Conservation (phyloP, 345 rosid genomes). For the Dipteronia sinensis region DNA sequence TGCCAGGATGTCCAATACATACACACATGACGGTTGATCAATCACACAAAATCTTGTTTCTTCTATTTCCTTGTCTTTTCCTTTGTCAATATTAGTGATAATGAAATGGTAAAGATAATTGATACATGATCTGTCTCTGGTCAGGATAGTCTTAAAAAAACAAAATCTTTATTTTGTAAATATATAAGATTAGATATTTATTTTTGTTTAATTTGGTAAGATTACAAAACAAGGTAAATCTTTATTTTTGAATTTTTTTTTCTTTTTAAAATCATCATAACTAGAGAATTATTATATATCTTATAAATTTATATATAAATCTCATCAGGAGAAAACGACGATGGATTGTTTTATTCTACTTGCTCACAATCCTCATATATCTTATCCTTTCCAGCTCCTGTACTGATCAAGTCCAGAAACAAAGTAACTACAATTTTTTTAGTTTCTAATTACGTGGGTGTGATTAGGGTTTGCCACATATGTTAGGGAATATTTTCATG, state of each 20-base stretch:
- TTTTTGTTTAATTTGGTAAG: too few species aligned
- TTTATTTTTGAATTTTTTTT: too few species aligned
- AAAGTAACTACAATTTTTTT: neutral
- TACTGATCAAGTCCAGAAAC: neutral
- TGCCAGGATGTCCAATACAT: slow-evolving; percentile 42
- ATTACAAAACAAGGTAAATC: too few species aligned
- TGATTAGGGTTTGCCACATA: slow-evolving; percentile 11
- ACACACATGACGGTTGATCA: slow-evolving; percentile 24
- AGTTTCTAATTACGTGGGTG: neutral
- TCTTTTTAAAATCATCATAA: too few species aligned
- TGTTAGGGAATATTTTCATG: neutral
- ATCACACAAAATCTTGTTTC: slow-evolving; percentile 36
- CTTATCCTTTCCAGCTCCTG: slow-evolving; percentile 27
- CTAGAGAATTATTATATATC: too few species aligned
- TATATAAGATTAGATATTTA: too few species aligned
- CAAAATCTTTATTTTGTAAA: too few species aligned
- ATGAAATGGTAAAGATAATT: slow-evolving; percentile 20
- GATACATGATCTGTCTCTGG: too few species aligned
- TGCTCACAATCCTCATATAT: slow-evolving; percentile 24
- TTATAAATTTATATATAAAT: too few species aligned
- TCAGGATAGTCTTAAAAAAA: too few species aligned
- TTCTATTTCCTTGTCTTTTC: slow-evolving; percentile 48
- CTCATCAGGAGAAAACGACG: slow-evolving; percentile 31
- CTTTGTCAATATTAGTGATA: slow-evolving; percentile 26
- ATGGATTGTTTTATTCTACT: neutral